Percentiles rank a stretch among this genome's conserved stretches.
These are phyloP conservation scores for Colletotrichum truncatum DNA, from an alignment of 2,329 filamentous ascomycete genomes.

Conservation along the genomic window DNA sequence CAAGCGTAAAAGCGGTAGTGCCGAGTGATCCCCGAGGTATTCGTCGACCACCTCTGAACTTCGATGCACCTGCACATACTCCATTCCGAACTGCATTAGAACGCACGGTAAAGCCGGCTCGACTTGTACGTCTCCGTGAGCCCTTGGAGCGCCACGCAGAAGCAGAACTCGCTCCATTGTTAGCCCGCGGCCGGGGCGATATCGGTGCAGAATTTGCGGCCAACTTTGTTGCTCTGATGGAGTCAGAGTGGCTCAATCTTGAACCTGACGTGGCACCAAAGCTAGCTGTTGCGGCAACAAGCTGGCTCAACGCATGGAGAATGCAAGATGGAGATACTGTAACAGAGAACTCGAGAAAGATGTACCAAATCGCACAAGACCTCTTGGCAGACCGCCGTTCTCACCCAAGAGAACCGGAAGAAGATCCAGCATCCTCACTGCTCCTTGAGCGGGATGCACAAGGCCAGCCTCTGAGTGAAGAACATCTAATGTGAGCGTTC, in stretches of 20 bases:
- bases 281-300: slow-evolving; percentile 27
- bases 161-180: slow-evolving; percentile 22
- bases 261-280: slow-evolving; percentile 30
- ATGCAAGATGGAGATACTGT: slow-evolving; percentile 31
- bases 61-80: slow-evolving; percentile 34
- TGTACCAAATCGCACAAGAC: slow-evolving; percentile 32
- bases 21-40: slow-evolving; percentile 31
- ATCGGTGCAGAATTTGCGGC: slow-evolving; percentile 32
- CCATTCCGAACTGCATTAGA: slow-evolving; percentile 34
- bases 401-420: slow-evolving; percentile 30
- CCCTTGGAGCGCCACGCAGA: slow-evolving; percentile 29
- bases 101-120: slow-evolving; percentile 31
- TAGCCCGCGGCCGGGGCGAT: slow-evolving; percentile 25
- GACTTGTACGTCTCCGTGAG: slow-evolving; percentile 23
- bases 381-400: slow-evolving; percentile 30
- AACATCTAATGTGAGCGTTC: slow-evolving; percentile 30
- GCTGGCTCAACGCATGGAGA: slow-evolving; percentile 33
- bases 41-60: slow-evolving; percentile 33
- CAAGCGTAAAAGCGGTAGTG: slow-evolving; percentile 30
- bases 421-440: slow-evolving; percentile 33
- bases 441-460: slow-evolving; percentile 28
- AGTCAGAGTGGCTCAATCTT: slow-evolving; percentile 34
- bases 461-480: slow-evolving; percentile 30
- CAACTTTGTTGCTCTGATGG: slow-evolving; percentile 32
- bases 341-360: slow-evolving; percentile 23